A percentile compares a stretch with the other conserved stretches of the same genome.
phyloP scores from a whole-genome alignment of 2,329 filamentous ascomycete genomes.

The Xylariaceae sp. region DNA sequence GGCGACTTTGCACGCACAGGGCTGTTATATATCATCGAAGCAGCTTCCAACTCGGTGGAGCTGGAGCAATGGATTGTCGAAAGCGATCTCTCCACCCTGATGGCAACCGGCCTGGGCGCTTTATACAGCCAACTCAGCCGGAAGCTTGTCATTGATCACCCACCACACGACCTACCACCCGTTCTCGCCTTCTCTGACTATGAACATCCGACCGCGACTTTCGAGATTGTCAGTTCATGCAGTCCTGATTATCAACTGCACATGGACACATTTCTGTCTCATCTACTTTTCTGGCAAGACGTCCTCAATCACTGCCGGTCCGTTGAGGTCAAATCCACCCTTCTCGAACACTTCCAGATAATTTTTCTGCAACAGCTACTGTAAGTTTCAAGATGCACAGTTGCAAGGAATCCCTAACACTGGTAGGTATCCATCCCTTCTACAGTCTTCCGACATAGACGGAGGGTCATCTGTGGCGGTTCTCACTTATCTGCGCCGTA shows the following conservation, averaged over 20 bases:
- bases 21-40: constrained; percentile 91
- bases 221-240: constrained; percentile 70
- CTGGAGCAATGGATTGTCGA: constrained; percentile 96
- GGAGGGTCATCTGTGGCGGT: constrained; percentile 96
- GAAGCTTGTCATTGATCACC: constrained; percentile 76
- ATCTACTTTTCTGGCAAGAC: constrained; percentile 96
- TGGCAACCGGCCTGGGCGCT: constrained; percentile 91
- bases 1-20: constrained; percentile 96
- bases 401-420: constrained; percentile 11
- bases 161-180: constrained; percentile 70
- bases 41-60: constrained; percentile 73
- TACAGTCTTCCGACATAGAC: constrained; percentile 96
- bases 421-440: constrained; percentile 79
- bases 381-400: constrained; percentile 45
- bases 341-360: constrained; percentile 95
- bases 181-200: constrained; percentile 90
- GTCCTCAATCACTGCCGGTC: constrained; percentile 94
- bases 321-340: constrained; percentile 82
- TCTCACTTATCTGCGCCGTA: constrained; percentile 84
- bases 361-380: constrained; percentile 92
- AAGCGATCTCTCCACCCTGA: constrained; percentile 90
- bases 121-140: constrained; percentile 63
- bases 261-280: constrained; percentile 88
- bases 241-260: constrained; percentile 76
- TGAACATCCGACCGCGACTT: constrained; percentile 63